phyloP scores from a whole-genome alignment of 768 basidiomycete species.

The Daedalea quercina region DNA sequence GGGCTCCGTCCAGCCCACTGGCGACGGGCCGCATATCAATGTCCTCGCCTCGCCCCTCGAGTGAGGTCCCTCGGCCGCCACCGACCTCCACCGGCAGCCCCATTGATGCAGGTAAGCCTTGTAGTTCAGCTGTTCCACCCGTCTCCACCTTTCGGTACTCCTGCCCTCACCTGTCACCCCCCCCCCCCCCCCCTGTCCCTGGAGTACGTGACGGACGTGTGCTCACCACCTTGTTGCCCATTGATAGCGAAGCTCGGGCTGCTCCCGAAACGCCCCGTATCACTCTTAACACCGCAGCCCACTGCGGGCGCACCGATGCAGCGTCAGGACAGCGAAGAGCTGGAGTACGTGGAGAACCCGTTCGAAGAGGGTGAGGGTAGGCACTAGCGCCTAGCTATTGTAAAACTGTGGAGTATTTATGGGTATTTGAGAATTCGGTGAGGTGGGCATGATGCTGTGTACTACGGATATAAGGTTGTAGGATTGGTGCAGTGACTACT shows the following conservation, averaged over 20 bases:
- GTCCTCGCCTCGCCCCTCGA: conserved; percentile 11
- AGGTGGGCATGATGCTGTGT: no score
- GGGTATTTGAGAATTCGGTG: no score
- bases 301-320: conserved; percentile 18
- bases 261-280: conserved; percentile 70
- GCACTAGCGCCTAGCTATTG: neutral
- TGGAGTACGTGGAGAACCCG: conserved; percentile 71
- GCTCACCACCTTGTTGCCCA: neutral
- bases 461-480: no score
- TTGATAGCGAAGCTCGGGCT: conserved; percentile 57
- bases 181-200: no score
- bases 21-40: conserved; percentile 2
- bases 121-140: neutral
- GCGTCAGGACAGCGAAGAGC: conserved; percentile 35
- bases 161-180: no score
- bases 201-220: no score
- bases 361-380: conserved; percentile 44
- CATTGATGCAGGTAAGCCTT: conserved; percentile 17
- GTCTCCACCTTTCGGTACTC: neutral
- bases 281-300: conserved; percentile 34
- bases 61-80: conserved; percentile 19
- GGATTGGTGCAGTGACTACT: no score
- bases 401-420: no score
- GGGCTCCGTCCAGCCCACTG: neutral
- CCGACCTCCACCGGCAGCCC: conserved; percentile 17